A percentile compares a stretch with the other conserved stretches of the same genome.
Conservation (phyloP, 257 asterid genomes). For the Solanum arcanum region DNA sequence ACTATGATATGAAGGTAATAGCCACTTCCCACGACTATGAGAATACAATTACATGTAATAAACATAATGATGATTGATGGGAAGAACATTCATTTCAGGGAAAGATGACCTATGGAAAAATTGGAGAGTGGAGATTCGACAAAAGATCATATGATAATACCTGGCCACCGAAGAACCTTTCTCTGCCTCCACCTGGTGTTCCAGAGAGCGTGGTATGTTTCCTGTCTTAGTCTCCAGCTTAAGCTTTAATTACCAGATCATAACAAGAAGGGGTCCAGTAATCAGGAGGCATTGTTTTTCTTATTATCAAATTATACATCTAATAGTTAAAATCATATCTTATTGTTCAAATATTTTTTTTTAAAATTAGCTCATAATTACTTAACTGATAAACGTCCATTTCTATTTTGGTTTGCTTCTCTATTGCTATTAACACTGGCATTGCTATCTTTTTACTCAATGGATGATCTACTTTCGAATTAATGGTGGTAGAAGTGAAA, state of each 20-base stretch:
- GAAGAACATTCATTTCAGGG: constrained; percentile 34
- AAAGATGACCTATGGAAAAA: constrained; percentile 72
- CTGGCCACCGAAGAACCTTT: constrained; percentile 78
- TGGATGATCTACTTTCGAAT: not conserved
- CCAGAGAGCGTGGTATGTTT: constrained; percentile 84
- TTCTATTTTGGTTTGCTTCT: not conserved
- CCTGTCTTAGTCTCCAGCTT: not conserved
- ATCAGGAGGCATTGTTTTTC: not conserved
- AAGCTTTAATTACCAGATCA: not conserved
- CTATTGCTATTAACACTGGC: not conserved
- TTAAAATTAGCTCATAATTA: not conserved
- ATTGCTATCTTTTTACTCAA: not conserved
- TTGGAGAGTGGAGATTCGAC: constrained; percentile 98
- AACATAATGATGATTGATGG: not conserved
- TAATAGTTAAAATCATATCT: not conserved
- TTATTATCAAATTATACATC: not conserved
- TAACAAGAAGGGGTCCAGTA: not conserved
- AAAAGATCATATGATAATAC: constrained; percentile 55
- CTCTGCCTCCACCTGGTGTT: constrained; percentile 91
- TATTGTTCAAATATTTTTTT: not conserved
- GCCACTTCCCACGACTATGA: not conserved
- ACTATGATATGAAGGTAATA: constrained; percentile 70
- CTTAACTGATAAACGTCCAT: not conserved
- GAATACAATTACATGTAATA: not conserved
- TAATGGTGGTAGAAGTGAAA: not conserved